Percentiles rank a stretch among this genome's conserved stretches.
These are phyloP conservation scores for Neobulgaria alba DNA, from an alignment of 2,329 filamentous ascomycete species.

Conservation along the genomic window DNA sequence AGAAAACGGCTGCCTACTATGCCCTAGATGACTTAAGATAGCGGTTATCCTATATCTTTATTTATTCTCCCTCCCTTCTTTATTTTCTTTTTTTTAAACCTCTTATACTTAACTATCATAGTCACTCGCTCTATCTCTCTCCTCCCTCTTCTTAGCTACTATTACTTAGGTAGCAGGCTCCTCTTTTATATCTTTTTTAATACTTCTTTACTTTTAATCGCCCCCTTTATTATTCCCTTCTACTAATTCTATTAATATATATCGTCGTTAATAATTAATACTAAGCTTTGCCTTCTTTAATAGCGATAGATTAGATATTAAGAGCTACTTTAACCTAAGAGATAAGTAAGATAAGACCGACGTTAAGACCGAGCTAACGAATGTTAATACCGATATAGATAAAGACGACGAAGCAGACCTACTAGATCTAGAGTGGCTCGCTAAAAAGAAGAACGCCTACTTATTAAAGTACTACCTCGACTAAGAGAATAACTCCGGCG, in stretches of 20 bases:
- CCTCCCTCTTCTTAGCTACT: constrained; percentile 7
- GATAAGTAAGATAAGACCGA: too few species aligned
- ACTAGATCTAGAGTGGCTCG: constrained; percentile 15
- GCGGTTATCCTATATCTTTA: constrained; percentile 12
- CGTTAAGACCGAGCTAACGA: constrained; percentile 22
- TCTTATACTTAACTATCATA: constrained; percentile 13
- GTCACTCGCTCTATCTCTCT: constrained; percentile 6
- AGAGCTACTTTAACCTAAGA: constrained; percentile 22
- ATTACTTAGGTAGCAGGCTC: constrained; percentile 10
- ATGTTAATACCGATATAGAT: constrained; percentile 19
- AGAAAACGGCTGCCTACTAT: too few species aligned
- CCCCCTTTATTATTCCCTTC: constrained; percentile 1
- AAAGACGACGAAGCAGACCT: constrained; percentile 8
- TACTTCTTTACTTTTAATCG: constrained; percentile 7
- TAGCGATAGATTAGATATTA: constrained; percentile 16
- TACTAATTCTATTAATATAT: constrained; percentile 3
- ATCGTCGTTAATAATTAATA: constrained; percentile 13
- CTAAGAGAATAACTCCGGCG: constrained; percentile 12
- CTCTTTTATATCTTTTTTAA: constrained; percentile 4
- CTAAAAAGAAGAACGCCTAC: constrained; percentile 15
- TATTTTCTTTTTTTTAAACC: constrained; percentile 13
- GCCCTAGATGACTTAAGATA: constrained; percentile 14
- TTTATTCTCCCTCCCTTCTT: constrained; percentile 5
- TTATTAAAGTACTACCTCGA: constrained; percentile 15
- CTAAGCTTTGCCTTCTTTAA: constrained; percentile 11